Percentiles rank a stretch among this genome's conserved stretches.
These are phyloP conservation scores for Meripilus lineatus DNA, from an alignment of 1,284 basidiomycete genomes.

Conservation along the genomic window DNA sequence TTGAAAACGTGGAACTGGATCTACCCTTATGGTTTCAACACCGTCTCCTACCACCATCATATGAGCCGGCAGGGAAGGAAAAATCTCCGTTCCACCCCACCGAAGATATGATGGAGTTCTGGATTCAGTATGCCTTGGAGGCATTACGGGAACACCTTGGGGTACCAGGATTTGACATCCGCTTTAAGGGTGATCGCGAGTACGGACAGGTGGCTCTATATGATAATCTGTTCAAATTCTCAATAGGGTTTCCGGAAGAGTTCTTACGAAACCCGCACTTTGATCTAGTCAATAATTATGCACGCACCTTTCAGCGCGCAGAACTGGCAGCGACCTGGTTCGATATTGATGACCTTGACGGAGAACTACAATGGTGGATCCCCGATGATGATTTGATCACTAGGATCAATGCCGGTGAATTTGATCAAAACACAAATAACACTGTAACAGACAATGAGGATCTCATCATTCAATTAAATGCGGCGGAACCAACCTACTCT, in stretches of 20 bases:
- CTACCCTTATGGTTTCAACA: slow-evolving; percentile 8
- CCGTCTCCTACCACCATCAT: slow-evolving; percentile 1
- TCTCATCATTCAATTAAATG: slow-evolving; percentile 3
- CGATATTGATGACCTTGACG: slow-evolving; percentile 1
- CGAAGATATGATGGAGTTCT: not conserved
- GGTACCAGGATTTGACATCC: not conserved
- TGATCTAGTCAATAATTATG: slow-evolving; percentile 5
- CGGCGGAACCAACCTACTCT: slow-evolving; percentile 14
- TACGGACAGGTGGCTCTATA: not conserved
- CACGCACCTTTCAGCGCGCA: not conserved
- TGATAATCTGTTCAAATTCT: slow-evolving; percentile 2
- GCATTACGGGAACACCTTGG: not conserved
- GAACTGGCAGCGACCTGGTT: not conserved
- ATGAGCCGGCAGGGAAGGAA: not conserved
- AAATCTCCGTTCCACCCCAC: not conserved
- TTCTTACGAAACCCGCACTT: not conserved
- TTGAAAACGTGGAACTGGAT: slow-evolving; percentile 4
- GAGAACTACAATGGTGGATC: not conserved
- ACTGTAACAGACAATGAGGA: too few relatives aligned
- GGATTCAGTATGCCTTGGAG: too few relatives aligned
- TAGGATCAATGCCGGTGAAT: too few relatives aligned
- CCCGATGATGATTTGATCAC: not conserved
- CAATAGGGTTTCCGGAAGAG: not conserved
- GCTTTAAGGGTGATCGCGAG: not conserved
- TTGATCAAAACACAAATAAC: too few relatives aligned